Conservation (phyloP, 2,329 filamentous ascomycete genomes). For the Colletotrichum spinosum region DNA sequence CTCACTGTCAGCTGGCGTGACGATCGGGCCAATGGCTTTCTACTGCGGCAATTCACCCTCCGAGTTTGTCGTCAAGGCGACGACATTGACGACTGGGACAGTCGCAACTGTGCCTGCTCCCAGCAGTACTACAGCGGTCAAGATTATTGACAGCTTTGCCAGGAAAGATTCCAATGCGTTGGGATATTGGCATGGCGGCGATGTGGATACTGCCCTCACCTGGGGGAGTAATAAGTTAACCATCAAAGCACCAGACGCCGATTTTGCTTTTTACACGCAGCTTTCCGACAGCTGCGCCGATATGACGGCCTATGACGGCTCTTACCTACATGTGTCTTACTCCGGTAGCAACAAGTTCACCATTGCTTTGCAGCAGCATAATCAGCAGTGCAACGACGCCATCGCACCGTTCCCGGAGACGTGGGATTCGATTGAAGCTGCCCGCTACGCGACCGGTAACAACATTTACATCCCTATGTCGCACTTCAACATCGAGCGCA, state of each 20-base stretch:
- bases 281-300: slow-evolving; percentile 53
- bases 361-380: slow-evolving; percentile 75
- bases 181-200: slow-evolving; percentile 72
- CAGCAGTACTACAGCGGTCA: slow-evolving; percentile 57
- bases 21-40: slow-evolving; percentile 67
- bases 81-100: slow-evolving; percentile 52
- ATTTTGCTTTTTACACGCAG: slow-evolving; percentile 72
- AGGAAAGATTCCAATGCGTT: slow-evolving; percentile 67
- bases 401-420: slow-evolving; percentile 73
- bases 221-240: slow-evolving; percentile 64
- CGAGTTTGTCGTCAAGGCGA: slow-evolving; percentile 60
- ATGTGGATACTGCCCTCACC: slow-evolving; percentile 66
- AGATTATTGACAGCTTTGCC: slow-evolving; percentile 72
- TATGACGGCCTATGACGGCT: slow-evolving; percentile 67
- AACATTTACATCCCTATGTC: slow-evolving; percentile 76
- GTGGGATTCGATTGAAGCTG: slow-evolving; percentile 76
- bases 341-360: slow-evolving; percentile 72
- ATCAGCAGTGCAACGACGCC: slow-evolving; percentile 65
- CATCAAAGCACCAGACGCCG: slow-evolving; percentile 51
- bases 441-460: slow-evolving; percentile 63
- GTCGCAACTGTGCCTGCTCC: slow-evolving; percentile 62
- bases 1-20: slow-evolving; percentile 57
- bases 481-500: slow-evolving; percentile 73
- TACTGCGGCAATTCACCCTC: slow-evolving; percentile 65
- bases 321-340: slow-evolving; percentile 74